Evolutionary conservation across 176 grass and related monocot species (phyloP).

Genomic region (Microstegium vimineum): DNA sequence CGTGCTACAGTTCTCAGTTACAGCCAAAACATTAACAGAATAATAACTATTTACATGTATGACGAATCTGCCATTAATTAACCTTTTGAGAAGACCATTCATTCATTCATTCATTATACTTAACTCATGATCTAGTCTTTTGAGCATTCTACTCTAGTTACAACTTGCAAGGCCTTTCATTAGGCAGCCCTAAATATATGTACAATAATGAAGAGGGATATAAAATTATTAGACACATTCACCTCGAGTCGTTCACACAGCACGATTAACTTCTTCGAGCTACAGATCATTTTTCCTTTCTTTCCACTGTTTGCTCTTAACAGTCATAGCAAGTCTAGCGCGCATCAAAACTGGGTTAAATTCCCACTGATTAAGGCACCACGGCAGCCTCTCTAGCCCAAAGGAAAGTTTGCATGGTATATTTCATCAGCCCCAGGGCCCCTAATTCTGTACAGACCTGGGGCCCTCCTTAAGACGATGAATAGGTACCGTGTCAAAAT

Average conservation of each 20-base stretch:
- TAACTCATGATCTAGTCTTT: neutral
- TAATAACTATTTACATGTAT: neutral
- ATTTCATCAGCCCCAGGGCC: slow-evolving; percentile 7
- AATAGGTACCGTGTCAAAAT: slow-evolving; percentile 23
- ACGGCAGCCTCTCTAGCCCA: neutral
- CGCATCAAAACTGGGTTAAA: slow-evolving; percentile 36
- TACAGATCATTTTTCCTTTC: neutral
- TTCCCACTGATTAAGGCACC: slow-evolving; percentile 11
- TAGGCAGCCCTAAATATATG: slow-evolving; percentile 12
- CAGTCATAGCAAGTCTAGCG: neutral
- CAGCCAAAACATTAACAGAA: neutral
- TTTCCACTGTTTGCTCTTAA: neutral
- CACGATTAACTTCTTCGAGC: slow-evolving; percentile 5
- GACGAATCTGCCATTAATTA: neutral
- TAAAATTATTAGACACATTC: neutral
- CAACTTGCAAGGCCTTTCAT: slow-evolving; percentile 14
- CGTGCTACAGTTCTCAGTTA: neutral
- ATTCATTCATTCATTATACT: too few relatives aligned
- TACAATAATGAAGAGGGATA: neutral
- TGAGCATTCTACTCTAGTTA: slow-evolving; percentile 11
- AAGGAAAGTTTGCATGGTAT: neutral
- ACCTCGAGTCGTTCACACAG: neutral
- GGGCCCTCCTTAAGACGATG: neutral
- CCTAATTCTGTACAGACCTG: slow-evolving; percentile 46
- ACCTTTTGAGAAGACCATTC: neutral